Conservation (phyloP, 2,329 filamentous ascomycete species). For the Daldinia sp. region DNA sequence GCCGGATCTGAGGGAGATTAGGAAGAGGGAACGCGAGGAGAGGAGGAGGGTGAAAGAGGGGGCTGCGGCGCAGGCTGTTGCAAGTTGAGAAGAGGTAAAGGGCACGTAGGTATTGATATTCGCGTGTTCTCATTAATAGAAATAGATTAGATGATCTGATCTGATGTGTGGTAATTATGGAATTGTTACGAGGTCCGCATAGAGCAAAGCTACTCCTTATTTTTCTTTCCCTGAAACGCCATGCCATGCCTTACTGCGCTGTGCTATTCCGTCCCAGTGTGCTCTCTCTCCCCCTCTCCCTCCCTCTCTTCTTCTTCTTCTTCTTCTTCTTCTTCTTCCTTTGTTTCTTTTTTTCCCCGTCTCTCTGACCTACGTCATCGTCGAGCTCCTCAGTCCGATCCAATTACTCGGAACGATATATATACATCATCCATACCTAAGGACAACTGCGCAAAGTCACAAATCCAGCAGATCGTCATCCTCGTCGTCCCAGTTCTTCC, state of each 20-base stretch:
- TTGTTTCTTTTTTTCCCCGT: neutral
- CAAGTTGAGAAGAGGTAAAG: constrained; percentile 15
- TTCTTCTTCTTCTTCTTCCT: neutral
- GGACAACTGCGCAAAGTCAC: constrained; percentile 48
- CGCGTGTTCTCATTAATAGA: constrained; percentile 24
- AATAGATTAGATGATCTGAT: constrained; percentile 7
- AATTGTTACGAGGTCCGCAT: constrained; percentile 15
- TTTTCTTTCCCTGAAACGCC: constrained; percentile 45
- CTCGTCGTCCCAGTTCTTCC: constrained; percentile 88
- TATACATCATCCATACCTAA: neutral
- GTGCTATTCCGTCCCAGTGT: constrained; percentile 9
- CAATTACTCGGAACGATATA: neutral
- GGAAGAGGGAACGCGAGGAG: constrained; percentile 76
- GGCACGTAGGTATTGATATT: neutral
- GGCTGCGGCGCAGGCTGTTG: constrained; percentile 36
- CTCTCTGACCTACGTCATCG: neutral
- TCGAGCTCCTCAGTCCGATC: neutral
- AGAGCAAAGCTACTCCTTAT: constrained; percentile 20
- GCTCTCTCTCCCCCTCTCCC: neutral
- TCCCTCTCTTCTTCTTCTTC: neutral
- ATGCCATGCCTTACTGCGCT: constrained; percentile 39
- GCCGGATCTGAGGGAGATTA: constrained; percentile 83
- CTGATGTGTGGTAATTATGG: constrained; percentile 22
- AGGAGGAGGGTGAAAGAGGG: constrained; percentile 72
- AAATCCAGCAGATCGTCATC: constrained; percentile 79